phyloP scores from a whole-genome alignment of 768 basidiomycete genomes.

The Crucibulum laeve region DNA sequence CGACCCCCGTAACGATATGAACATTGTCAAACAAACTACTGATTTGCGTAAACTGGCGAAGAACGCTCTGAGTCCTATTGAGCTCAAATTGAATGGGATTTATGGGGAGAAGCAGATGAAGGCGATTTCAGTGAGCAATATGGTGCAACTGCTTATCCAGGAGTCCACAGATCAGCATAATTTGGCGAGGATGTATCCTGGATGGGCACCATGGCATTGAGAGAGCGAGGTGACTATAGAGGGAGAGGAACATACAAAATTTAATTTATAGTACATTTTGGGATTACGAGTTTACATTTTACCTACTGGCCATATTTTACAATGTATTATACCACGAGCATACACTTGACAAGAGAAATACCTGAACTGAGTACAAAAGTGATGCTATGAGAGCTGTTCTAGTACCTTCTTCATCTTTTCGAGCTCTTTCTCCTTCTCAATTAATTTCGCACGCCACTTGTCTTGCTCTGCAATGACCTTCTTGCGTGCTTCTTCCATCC shows the following conservation, averaged over 20 bases:
- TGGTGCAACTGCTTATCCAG: slow-evolving; percentile 89
- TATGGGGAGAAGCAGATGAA: slow-evolving; percentile 54
- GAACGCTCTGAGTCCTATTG: slow-evolving; percentile 74
- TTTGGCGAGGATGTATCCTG: slow-evolving; percentile 85
- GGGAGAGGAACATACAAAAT: no score
- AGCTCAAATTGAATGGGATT: slow-evolving; percentile 76
- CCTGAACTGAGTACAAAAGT: not conserved
- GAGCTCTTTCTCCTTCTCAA: slow-evolving; percentile 82
- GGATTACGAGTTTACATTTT: not conserved
- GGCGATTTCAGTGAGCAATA: slow-evolving; percentile 71
- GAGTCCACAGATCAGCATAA: slow-evolving; percentile 77
- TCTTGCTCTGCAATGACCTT: slow-evolving; percentile 74
- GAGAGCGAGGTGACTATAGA: no score
- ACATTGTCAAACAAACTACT: slow-evolving; percentile 41
- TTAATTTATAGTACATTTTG: not conserved
- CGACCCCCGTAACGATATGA: no score
- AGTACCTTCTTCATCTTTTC: slow-evolving; percentile 62
- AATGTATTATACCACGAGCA: slow-evolving; percentile 5
- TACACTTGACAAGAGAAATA: slow-evolving; percentile 5
- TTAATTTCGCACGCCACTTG: slow-evolving; percentile 58
- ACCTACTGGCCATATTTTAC: slow-evolving; percentile 1
- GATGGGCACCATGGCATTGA: slow-evolving; percentile 83
- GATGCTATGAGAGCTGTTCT: slow-evolving; percentile 9
- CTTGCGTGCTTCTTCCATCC: slow-evolving; percentile 74
- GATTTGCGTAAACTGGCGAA: slow-evolving; percentile 69